Evolutionary conservation across 768 basidiomycete species (phyloP).

Genomic region (Collybia sordida): DNA sequence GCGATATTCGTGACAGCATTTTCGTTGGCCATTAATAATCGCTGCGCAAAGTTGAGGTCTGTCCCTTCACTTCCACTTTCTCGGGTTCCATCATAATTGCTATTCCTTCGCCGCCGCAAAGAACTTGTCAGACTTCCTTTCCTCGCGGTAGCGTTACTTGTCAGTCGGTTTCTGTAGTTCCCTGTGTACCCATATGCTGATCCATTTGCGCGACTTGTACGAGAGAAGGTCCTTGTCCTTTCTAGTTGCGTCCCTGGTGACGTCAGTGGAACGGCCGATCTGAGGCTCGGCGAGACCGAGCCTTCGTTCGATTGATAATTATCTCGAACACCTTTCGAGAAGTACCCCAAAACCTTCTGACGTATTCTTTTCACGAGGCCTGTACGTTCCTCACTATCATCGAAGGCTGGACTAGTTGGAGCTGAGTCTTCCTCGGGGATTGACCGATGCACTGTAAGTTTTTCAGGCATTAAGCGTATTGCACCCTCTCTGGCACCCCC

Average conservation of each 20-base stretch:
- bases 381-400: conserved; percentile 34
- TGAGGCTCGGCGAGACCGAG: conserved; percentile 29
- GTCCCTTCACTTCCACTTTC: conserved; percentile 35
- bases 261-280: conserved; percentile 47
- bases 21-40: conserved; percentile 90
- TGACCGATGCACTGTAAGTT: conserved; percentile 46
- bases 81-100: conserved; percentile 43
- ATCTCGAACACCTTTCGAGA: conserved; percentile 51
- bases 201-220: conserved; percentile 64
- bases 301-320: conserved; percentile 21
- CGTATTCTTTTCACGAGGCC: conserved; percentile 41
- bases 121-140: conserved; percentile 58
- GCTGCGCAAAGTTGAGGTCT: conserved; percentile 85
- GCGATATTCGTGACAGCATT: conserved; percentile 93
- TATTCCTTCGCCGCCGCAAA: conserved; percentile 50
- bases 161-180: conserved; percentile 53
- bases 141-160: conserved; percentile 46
- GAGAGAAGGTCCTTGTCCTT: conserved; percentile 48
- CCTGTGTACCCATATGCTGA: conserved; percentile 80
- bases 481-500: conserved; percentile 87
- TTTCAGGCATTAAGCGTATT: conserved; percentile 83
- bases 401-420: conserved; percentile 45
- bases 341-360: conserved; percentile 59
- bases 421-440: conserved; percentile 67
- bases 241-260: conserved; percentile 39